These are phyloP conservation scores for Cutaneotrichosporon dermatis DNA, from an alignment of 1,284 basidiomycete species.

Conservation along the genomic window DNA sequence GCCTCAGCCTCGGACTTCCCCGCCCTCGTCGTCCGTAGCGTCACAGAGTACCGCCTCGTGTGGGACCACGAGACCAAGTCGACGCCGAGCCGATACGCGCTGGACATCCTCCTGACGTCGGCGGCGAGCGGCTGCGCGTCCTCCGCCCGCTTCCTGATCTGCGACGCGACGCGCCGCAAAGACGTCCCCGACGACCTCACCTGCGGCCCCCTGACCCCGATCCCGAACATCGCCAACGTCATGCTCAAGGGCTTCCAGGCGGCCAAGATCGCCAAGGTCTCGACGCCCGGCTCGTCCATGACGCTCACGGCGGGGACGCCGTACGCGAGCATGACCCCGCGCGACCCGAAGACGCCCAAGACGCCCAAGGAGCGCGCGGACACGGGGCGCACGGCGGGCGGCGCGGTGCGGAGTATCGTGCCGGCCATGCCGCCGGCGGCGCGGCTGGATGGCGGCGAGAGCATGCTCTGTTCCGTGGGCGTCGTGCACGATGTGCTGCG, in stretches of 20 bases:
- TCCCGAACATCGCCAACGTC: slow-evolving; percentile 19
- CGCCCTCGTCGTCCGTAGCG: slow-evolving; percentile 21
- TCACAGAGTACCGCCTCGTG: slow-evolving; percentile 28
- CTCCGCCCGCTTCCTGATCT: slow-evolving; percentile 22
- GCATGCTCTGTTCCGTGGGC: slow-evolving; percentile 9
- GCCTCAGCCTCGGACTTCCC: slow-evolving; percentile 17
- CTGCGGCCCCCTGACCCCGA: slow-evolving; percentile 26
- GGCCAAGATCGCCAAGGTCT: slow-evolving; percentile 12
- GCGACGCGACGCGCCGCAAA: slow-evolving; percentile 21
- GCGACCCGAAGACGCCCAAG: neutral
- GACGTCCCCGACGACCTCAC: slow-evolving; percentile 12
- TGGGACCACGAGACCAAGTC: slow-evolving; percentile 25
- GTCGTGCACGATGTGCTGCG: slow-evolving; percentile 19
- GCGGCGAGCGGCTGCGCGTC: neutral
- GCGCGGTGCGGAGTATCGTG: neutral
- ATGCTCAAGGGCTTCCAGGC: slow-evolving; percentile 22
- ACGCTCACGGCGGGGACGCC: slow-evolving; percentile 2
- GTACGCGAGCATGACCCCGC: slow-evolving; percentile 5
- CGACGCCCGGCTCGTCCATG: slow-evolving; percentile 5
- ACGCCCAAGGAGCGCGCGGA: neutral
- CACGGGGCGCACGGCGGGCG: neutral
- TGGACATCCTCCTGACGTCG: slow-evolving; percentile 22
- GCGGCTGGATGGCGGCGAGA: slow-evolving; percentile 11
- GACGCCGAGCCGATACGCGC: slow-evolving; percentile 18
- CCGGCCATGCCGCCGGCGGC: slow-evolving; percentile 10